Evolutionary conservation across 2,329 filamentous ascomycete species (phyloP).

Genomic region (Septoria petroselini): DNA sequence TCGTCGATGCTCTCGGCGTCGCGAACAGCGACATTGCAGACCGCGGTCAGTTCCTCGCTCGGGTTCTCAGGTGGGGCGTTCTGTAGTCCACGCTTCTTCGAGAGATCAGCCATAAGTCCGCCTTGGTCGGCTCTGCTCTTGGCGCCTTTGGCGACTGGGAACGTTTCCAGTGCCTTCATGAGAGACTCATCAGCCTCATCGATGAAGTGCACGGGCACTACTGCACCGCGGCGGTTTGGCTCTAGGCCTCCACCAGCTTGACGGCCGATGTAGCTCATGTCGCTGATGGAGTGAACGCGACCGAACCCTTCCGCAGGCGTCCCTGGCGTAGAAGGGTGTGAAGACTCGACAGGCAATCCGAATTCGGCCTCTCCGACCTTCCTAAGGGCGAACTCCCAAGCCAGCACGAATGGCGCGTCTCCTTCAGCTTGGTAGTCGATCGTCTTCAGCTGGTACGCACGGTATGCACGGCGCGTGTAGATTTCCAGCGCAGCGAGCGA

Average conservation of each 20-base stretch:
- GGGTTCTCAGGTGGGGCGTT: conserved; percentile 52
- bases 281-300: conserved; percentile 90
- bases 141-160: conserved; percentile 53
- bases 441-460: conserved; percentile 86
- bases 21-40: conserved; percentile 86
- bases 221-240: conserved; percentile 84
- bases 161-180: conserved; percentile 75
- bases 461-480: conserved; percentile 93
- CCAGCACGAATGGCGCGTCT: conserved; percentile 74
- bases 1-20: conserved; percentile 84
- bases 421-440: conserved; percentile 80
- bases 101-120: conserved; percentile 66
- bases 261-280: conserved; percentile 83
- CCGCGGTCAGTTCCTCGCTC: conserved; percentile 79
- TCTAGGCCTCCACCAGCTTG: conserved; percentile 62
- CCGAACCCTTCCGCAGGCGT: conserved; percentile 62
- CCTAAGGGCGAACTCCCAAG: conserved; percentile 93
- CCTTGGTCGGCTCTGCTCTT: conserved; percentile 48
- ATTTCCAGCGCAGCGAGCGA: conserved; percentile 90
- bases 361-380: conserved; percentile 92
- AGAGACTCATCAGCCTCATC: conserved; percentile 91
- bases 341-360: conserved; percentile 73
- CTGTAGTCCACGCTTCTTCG: conserved; percentile 61
- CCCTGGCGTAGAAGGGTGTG: conserved; percentile 72
- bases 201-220: conserved; percentile 87